Conservation (phyloP, 1,284 basidiomycete genomes). For the Cutaneotrichosporon arboriforme region DNA sequence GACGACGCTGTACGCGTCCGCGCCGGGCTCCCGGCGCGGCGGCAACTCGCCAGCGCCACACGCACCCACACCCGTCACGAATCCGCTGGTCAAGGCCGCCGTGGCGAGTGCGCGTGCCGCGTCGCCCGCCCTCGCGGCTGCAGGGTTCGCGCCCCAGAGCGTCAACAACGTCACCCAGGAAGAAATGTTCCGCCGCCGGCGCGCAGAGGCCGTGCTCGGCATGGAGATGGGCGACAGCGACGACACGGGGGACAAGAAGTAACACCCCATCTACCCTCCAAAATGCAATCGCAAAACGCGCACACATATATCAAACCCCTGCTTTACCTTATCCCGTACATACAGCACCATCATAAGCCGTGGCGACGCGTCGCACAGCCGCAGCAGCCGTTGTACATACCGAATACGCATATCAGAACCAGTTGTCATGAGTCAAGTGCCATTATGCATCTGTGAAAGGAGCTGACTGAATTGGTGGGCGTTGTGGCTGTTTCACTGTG, state of each 20-base stretch:
- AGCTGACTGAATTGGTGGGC: too few species aligned
- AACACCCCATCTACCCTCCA: not conserved
- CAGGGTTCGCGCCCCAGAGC: slow-evolving; percentile 49
- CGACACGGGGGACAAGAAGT: not conserved
- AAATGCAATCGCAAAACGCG: too few species aligned
- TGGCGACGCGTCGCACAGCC: too few species aligned
- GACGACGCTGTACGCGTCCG: slow-evolving; percentile 11
- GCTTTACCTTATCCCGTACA: too few species aligned
- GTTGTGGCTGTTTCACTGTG: too few species aligned
- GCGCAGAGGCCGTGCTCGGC: slow-evolving; percentile 52
- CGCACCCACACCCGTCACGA: slow-evolving; percentile 5
- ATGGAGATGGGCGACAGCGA: slow-evolving; percentile 2
- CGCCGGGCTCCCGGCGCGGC: not conserved
- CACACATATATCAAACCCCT: too few species aligned
- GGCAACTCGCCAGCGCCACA: slow-evolving; percentile 3
- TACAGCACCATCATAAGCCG: too few species aligned
- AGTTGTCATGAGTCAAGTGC: too few species aligned
- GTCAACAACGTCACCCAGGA: slow-evolving; percentile 62
- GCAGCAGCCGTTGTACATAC: too few species aligned
- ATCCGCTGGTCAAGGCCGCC: slow-evolving; percentile 35
- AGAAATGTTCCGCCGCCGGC: slow-evolving; percentile 69
- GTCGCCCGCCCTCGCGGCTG: slow-evolving; percentile 35
- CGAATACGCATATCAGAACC: too few species aligned
- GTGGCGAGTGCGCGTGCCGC: slow-evolving; percentile 36
- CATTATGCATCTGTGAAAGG: too few species aligned